phyloP scores from a whole-genome alignment of 1,284 basidiomycete genomes.

The Boletus nobilissimus region DNA sequence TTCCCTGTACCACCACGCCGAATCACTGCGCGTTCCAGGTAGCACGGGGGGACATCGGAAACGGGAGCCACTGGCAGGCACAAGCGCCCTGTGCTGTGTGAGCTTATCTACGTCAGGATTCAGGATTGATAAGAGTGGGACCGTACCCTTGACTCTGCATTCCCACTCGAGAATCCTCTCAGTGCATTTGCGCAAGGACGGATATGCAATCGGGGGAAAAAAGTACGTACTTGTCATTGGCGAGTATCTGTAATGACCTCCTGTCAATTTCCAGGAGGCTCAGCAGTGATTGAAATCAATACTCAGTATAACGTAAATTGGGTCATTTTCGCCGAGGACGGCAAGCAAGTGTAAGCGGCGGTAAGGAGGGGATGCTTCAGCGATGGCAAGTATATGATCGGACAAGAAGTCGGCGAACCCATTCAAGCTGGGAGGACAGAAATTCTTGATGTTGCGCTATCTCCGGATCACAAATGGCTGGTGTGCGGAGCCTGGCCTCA shows the following conservation, averaged over 20 bases:
- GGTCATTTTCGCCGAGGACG: slow-evolving; percentile 6
- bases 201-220: neutral
- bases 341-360: neutral
- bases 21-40: too few relatives aligned
- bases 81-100: too few relatives aligned
- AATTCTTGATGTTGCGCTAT: slow-evolving; percentile 9
- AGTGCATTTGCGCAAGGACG: neutral
- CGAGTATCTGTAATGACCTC: neutral
- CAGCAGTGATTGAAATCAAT: neutral
- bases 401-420: neutral
- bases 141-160: neutral
- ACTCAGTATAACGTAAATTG: neutral
- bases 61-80: too few relatives aligned
- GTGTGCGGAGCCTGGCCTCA: slow-evolving; percentile 20
- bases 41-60: too few relatives aligned
- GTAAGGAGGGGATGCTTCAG: neutral
- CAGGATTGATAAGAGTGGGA: too few relatives aligned
- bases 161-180: too few relatives aligned
- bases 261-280: neutral
- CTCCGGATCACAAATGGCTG: slow-evolving; percentile 23
- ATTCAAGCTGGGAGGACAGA: neutral
- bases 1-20: too few relatives aligned
- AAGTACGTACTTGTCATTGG: neutral
- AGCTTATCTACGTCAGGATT: too few relatives aligned
- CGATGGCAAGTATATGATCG: slow-evolving; percentile 18